Percentiles rank a stretch among this genome's conserved stretches.
These are phyloP conservation scores for Monosporascus sp. DNA, from an alignment of 2,329 filamentous ascomycete species.

Conservation along the genomic window DNA sequence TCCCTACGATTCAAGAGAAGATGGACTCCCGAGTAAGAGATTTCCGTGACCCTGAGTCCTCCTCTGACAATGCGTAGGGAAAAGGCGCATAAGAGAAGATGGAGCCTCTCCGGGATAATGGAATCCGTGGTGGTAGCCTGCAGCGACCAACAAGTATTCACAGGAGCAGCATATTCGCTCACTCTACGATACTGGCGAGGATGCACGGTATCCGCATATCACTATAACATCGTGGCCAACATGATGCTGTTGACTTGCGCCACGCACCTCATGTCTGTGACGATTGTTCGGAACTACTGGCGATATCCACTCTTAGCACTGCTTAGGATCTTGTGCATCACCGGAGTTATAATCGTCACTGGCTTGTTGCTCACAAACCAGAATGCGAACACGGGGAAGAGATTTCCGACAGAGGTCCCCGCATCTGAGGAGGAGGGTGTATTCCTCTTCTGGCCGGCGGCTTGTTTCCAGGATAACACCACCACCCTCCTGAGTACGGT, in stretches of 20 bases:
- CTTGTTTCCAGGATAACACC: conserved; percentile 24
- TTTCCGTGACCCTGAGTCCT: too few species aligned
- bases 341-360: conserved; percentile 25
- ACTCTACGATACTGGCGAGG: conserved; percentile 28
- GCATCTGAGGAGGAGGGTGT: conserved; percentile 12
- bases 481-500: conserved; percentile 8
- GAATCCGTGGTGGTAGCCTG: conserved; percentile 28
- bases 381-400: conserved; percentile 10
- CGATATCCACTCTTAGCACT: conserved; percentile 21
- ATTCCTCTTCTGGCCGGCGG: conserved; percentile 24
- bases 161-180: conserved; percentile 30
- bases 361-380: conserved; percentile 29
- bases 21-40: too few species aligned
- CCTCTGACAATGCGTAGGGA: conserved; percentile 1
- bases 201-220: conserved; percentile 30
- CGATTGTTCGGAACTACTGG: conserved; percentile 31
- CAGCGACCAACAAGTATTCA: conserved; percentile 34
- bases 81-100: neutral
- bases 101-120: conserved; percentile 23
- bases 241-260: conserved; percentile 32
- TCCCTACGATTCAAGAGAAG: too few species aligned
- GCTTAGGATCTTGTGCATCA: conserved; percentile 25
- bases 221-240: conserved; percentile 33
- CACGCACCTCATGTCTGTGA: conserved; percentile 31
- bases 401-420: conserved; percentile 26